phyloP scores from a whole-genome alignment of 202 grass and related monocot species.

The Setaria italica region DNA sequence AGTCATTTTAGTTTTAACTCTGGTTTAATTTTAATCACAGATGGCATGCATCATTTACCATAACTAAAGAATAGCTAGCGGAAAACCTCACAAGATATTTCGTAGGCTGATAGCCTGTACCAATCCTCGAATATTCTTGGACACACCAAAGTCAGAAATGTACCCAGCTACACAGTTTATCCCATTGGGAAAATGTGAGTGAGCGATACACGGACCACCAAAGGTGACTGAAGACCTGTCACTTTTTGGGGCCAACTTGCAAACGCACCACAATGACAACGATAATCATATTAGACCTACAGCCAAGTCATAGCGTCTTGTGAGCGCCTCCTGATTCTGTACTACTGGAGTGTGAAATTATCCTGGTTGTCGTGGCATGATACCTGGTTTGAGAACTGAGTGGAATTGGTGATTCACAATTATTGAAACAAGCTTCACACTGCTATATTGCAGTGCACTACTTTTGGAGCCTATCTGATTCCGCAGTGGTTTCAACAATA shows the following conservation, averaged over 20 bases:
- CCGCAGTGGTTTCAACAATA: not conserved
- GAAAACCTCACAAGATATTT: slow-evolving; percentile 45
- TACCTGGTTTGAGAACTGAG: slow-evolving; percentile 21
- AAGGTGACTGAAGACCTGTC: slow-evolving; percentile 47
- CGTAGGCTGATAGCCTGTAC: slow-evolving; percentile 41
- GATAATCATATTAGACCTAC: slow-evolving; percentile 22
- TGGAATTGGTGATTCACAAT: slow-evolving; percentile 4
- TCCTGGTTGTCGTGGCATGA: not conserved
- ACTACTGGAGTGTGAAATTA: slow-evolving; percentile 10
- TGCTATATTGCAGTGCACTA: not conserved
- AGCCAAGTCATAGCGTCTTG: slow-evolving; percentile 26
- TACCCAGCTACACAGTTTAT: slow-evolving; percentile 13
- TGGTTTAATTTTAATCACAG: slow-evolving; percentile 31
- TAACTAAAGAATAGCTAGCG: not conserved
- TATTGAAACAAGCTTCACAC: slow-evolving; percentile 8
- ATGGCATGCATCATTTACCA: slow-evolving; percentile 18
- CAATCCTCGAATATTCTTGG: slow-evolving; percentile 41
- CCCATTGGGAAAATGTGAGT: slow-evolving; percentile 35
- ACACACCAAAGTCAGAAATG: slow-evolving; percentile 18
- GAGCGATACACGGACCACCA: slow-evolving; percentile 37
- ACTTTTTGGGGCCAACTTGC: slow-evolving; percentile 41
- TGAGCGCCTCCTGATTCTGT: slow-evolving; percentile 27
- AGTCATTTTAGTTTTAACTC: not conserved
- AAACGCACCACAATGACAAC: slow-evolving; percentile 33
- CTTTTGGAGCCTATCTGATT: not conserved